A percentile compares a stretch with the other conserved stretches of the same genome.
Evolutionary conservation across 768 basidiomycete genomes (phyloP).

Genomic region (Auriscalpium orientale): DNA sequence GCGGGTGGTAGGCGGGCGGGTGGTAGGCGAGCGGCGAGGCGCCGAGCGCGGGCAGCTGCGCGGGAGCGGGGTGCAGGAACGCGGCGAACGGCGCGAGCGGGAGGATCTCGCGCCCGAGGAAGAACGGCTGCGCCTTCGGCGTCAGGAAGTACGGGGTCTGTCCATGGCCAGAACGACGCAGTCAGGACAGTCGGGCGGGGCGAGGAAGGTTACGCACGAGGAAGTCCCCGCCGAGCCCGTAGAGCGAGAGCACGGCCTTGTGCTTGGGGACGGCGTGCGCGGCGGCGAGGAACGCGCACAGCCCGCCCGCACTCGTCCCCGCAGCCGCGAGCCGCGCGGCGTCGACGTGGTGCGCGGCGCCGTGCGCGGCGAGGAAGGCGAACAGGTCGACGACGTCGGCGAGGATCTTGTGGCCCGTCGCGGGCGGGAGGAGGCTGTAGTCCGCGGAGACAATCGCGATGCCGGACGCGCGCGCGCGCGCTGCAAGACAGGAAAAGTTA

Average conservation of each 20-base stretch:
- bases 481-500: constrained; percentile 23
- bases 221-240: constrained; percentile 58
- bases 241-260: constrained; percentile 38
- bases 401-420: constrained; percentile 49
- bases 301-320: constrained; percentile 54
- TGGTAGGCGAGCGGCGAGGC: constrained; percentile 44
- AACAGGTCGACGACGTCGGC: constrained; percentile 54
- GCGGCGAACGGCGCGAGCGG: constrained; percentile 39
- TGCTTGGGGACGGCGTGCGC: constrained; percentile 40
- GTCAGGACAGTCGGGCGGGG: background rate
- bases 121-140: constrained; percentile 43
- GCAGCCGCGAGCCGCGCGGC: constrained; percentile 38
- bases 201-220: constrained; percentile 25
- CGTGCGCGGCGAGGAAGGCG: constrained; percentile 29
- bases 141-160: constrained; percentile 45
- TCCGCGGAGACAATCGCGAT: constrained; percentile 56
- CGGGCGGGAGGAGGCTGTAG: constrained; percentile 46
- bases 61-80: constrained; percentile 38
- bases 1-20: constrained; percentile 35
- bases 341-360: constrained; percentile 26
- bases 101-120: constrained; percentile 47
- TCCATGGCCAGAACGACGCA: background rate
- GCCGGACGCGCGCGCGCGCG: constrained; percentile 38
- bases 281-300: constrained; percentile 57
- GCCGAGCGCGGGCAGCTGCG: constrained; percentile 20